A percentile compares a stretch with the other conserved stretches of the same genome.
phyloP scores from a whole-genome alignment of 225 moss, liverwort and hornwort species.

The Climacium dendroides region DNA sequence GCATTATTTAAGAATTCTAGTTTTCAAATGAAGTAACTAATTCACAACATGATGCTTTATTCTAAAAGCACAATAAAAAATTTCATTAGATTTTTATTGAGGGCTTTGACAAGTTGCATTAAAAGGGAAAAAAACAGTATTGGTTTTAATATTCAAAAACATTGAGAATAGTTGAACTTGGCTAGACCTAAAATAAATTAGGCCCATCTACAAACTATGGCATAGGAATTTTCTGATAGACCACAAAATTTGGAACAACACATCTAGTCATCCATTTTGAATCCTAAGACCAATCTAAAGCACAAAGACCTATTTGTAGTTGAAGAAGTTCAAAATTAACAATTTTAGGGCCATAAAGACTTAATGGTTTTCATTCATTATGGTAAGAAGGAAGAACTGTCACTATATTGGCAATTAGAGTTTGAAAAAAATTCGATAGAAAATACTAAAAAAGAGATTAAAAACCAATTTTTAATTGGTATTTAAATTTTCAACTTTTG shows the following conservation, averaged over 20 bases:
- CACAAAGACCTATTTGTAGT: background rate
- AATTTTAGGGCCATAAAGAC: too few species aligned
- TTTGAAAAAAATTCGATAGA: too few species aligned
- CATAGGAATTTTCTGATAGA: too few species aligned
- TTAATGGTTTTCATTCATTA: background rate
- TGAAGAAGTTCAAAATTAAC: accelerated
- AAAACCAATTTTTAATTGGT: background rate
- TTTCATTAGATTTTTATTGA: background rate
- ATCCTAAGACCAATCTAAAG: background rate
- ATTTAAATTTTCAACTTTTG: background rate
- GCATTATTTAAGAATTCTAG: background rate
- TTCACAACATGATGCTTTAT: background rate
- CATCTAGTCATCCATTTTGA: background rate
- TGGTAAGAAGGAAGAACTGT: background rate
- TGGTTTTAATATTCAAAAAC: background rate
- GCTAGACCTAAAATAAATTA: background rate
- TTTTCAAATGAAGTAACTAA: background rate
- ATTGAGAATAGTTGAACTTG: background rate
- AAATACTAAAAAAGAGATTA: too few species aligned
- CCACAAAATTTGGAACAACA: too few species aligned
- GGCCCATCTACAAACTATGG: too few species aligned
- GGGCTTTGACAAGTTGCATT: background rate
- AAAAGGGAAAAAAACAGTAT: background rate
- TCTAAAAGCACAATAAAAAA: background rate
- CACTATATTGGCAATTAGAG: background rate